These are phyloP conservation scores for Neurospora sp. DNA, from an alignment of 495 filamentous ascomycete species.

Conservation along the genomic window DNA sequence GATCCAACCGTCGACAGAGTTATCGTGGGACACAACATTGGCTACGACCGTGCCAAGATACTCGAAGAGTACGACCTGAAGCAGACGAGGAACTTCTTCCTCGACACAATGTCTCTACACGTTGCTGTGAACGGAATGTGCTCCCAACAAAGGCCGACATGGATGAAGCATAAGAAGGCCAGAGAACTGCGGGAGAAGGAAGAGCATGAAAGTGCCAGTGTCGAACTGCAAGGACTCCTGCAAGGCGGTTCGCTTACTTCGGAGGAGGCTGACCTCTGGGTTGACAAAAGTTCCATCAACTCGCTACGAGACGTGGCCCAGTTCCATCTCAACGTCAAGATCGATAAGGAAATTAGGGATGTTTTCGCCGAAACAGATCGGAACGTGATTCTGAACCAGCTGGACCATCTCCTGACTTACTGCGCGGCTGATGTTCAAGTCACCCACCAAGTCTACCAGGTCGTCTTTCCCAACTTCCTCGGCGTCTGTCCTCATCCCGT, in stretches of 20 bases:
- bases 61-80: slow-evolving; percentile 78
- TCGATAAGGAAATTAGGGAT: slow-evolving; percentile 83
- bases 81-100: slow-evolving; percentile 74
- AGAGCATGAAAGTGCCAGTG: slow-evolving; percentile 54
- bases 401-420: slow-evolving; percentile 84
- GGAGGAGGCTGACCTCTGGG: slow-evolving; percentile 91
- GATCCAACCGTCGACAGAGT: slow-evolving; percentile 58
- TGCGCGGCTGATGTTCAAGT: slow-evolving; percentile 91
- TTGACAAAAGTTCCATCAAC: slow-evolving; percentile 88
- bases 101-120: slow-evolving; percentile 98
- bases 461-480: slow-evolving; percentile 82
- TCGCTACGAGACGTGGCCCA: slow-evolving; percentile 92
- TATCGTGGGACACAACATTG: slow-evolving; percentile 90
- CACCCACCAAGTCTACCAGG: slow-evolving; percentile 85
- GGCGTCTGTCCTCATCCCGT: slow-evolving; percentile 90
- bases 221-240: slow-evolving; percentile 62
- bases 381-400: slow-evolving; percentile 51
- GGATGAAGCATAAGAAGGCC: slow-evolving; percentile 91
- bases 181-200: slow-evolving; percentile 76
- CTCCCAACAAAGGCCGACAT: slow-evolving; percentile 87
- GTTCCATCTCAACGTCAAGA: slow-evolving; percentile 84
- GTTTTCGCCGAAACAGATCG: slow-evolving; percentile 77
- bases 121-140: slow-evolving; percentile 99
- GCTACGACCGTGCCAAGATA: slow-evolving; percentile 85
- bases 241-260: slow-evolving; percentile 56